A percentile compares a stretch with the other conserved stretches of the same genome.
Evolutionary conservation across 345 rosid species (phyloP).

Genomic region (Arabis hirsuta): DNA sequence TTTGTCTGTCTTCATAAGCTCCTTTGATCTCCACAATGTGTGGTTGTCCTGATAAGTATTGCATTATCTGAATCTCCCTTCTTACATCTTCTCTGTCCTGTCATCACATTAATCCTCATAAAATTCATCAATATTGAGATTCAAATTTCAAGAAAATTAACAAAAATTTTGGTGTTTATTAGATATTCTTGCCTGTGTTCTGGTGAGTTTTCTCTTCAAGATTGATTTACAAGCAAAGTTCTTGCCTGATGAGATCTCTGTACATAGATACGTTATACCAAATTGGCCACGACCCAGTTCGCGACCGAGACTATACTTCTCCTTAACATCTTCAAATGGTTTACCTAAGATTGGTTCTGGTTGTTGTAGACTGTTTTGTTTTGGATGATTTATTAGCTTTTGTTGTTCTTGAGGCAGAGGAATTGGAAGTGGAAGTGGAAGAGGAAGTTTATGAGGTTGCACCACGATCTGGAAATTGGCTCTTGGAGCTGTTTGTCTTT

Average conservation of each 20-base stretch:
- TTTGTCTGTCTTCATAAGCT: slow-evolving; percentile 75
- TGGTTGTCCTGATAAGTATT: slow-evolving; percentile 81
- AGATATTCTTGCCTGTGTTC: slow-evolving; percentile 33
- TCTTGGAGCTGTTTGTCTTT: slow-evolving; percentile 37
- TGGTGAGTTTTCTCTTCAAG: slow-evolving; percentile 69
- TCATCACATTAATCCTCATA: slow-evolving; percentile 31
- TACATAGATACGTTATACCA: slow-evolving; percentile 76
- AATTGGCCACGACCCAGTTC: slow-evolving; percentile 89
- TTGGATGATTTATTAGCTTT: slow-evolving; percentile 7
- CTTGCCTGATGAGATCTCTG: slow-evolving; percentile 72
- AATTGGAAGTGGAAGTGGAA: slow-evolving; percentile 26
- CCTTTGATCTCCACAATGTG: slow-evolving; percentile 80
- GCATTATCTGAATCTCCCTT: slow-evolving; percentile 83
- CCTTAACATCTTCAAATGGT: slow-evolving; percentile 70
- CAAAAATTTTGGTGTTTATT: not conserved
- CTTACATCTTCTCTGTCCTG: slow-evolving; percentile 73
- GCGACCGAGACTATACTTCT: slow-evolving; percentile 57
- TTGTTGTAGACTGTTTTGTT: slow-evolving; percentile 14
- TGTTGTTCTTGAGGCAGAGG: slow-evolving; percentile 38
- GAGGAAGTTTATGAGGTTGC: slow-evolving; percentile 42
- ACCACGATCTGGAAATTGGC: slow-evolving; percentile 35
- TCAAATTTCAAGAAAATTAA: not conserved
- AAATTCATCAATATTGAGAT: not conserved
- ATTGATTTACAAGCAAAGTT: slow-evolving; percentile 81
- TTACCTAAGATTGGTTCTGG: slow-evolving; percentile 65